phyloP scores from a whole-genome alignment of 768 basidiomycete genomes.

The Pleurotus pulmonarius region DNA sequence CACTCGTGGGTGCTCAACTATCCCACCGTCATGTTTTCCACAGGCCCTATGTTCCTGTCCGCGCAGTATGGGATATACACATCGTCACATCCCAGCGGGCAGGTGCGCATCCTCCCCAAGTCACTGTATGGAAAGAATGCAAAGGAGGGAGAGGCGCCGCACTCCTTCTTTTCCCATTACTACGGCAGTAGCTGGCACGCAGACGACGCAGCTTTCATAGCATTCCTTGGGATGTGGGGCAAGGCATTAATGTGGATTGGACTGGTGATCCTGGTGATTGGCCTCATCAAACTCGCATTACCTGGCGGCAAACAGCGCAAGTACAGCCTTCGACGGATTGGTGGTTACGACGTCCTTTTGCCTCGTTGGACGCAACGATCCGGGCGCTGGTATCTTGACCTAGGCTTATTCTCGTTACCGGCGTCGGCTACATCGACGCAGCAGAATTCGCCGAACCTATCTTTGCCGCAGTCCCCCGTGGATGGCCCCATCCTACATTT shows the following conservation, averaged over 20 bases:
- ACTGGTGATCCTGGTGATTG: constrained; percentile 64
- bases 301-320: constrained; percentile 57
- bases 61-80: constrained; percentile 89
- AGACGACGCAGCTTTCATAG: constrained; percentile 96
- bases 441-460: constrained; percentile 36
- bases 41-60: constrained; percentile 98
- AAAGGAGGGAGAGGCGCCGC: constrained; percentile 72
- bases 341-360: constrained; percentile 75
- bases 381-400: constrained; percentile 71
- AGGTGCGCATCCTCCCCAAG: constrained; percentile 91
- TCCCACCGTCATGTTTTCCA: constrained; percentile 99
- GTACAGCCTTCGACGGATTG: constrained; percentile 54
- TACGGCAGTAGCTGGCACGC: constrained; percentile 99
- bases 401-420: constrained; percentile 54
- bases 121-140: constrained; percentile 98
- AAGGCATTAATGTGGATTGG: constrained; percentile 87
- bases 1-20: constrained; percentile 95
- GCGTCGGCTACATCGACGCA: constrained; percentile 42
- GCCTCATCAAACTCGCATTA: constrained; percentile 56
- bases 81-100: constrained; percentile 61
- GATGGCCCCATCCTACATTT: constrained; percentile 60
- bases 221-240: constrained; percentile 87
- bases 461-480: constrained; percentile 36
- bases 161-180: constrained; percentile 95
- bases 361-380: constrained; percentile 71